phyloP scores from a whole-genome alignment of 2,329 filamentous ascomycete species.

The Monilinia fructigena region DNA sequence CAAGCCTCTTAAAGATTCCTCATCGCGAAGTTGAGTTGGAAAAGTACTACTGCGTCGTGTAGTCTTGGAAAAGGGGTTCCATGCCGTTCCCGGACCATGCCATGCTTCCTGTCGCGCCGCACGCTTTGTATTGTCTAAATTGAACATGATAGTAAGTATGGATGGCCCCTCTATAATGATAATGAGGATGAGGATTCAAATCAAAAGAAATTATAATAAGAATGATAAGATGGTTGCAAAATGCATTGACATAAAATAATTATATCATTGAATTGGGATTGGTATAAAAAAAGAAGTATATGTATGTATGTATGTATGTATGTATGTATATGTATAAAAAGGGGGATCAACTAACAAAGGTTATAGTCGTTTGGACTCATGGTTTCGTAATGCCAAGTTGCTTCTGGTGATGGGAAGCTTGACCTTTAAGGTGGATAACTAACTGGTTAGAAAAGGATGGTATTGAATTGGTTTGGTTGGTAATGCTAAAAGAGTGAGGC shows the following conservation, averaged over 20 bases:
- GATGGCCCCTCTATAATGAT: neutral
- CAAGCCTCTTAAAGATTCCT: slow-evolving; percentile 19
- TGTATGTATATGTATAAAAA: neutral
- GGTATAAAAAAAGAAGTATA: too few relatives aligned
- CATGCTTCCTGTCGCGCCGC: slow-evolving; percentile 39
- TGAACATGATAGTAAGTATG: slow-evolving; percentile 27
- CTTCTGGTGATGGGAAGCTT: neutral
- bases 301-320: too few relatives aligned
- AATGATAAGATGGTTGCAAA: neutral
- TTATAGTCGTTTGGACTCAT: slow-evolving; percentile 11
- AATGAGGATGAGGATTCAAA: neutral
- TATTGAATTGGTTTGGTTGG: neutral
- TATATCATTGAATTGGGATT: neutral
- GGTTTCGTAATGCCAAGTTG: neutral
- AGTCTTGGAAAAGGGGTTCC: slow-evolving; percentile 37
- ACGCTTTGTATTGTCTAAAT: slow-evolving; percentile 35
- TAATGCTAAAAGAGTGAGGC: neutral
- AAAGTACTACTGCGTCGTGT: slow-evolving; percentile 28
- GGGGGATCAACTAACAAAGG: slow-evolving; percentile 10
- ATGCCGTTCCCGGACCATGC: slow-evolving; percentile 32
- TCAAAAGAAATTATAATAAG: neutral
- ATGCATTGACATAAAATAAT: neutral
- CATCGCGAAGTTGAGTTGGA: slow-evolving; percentile 18
- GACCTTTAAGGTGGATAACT: neutral
- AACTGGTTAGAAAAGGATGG: neutral